Evolutionary conservation across 2,329 filamentous ascomycete genomes (phyloP), one percentile per base, ranked within the genome.

Genomic region (Colletotrichum kahawae): DNA sequence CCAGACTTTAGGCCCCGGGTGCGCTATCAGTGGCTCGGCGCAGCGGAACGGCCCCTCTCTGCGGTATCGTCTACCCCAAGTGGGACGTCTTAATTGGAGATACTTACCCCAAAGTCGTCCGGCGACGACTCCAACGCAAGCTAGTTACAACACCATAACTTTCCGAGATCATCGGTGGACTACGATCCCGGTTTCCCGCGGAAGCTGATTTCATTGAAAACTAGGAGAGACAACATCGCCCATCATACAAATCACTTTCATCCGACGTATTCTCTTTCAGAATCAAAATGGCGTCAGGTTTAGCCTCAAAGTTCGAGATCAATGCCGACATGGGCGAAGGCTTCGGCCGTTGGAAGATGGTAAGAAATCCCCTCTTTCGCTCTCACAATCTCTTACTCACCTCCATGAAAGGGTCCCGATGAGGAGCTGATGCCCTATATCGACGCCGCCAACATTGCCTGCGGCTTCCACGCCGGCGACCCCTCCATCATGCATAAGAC

Each of bases 401-500:
- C 2, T 64, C 36, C 14, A 10, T 24, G 7, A 14, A 16, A 64
- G 60, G 60, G 27, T 13, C 38, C 69, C 13, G 69, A 71, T 6
- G 62, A 71, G 14, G 43, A 92, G 71, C 82, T 93, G 16, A 90
- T 93, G 74, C 88, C 89, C 3, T 82, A 91, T 56, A 91, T 93
- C 77, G 90, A 92, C 79, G 88, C 90, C 78, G 91, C 91, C 21
- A 93, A 93, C 77, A 84, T 93, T 34, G 91, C 91, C 10, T 93
- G 91, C 79, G 90, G 90, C 2, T 90, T 90, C 76, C 90, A 91
- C 75, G 89, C 87, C 36, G 89, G 91, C 54, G 92, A 93, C 75
- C 91, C 92, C 0, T 79, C 90, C n/a, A 91, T 92, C 69, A 93
- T 93, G 91, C 83, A 88, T 63, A 85, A 90, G 71, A 93, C 91